These are phyloP conservation scores for Kwoniella bestiolae DNA, from an alignment of 768 basidiomycete genomes.

Conservation along the genomic window DNA sequence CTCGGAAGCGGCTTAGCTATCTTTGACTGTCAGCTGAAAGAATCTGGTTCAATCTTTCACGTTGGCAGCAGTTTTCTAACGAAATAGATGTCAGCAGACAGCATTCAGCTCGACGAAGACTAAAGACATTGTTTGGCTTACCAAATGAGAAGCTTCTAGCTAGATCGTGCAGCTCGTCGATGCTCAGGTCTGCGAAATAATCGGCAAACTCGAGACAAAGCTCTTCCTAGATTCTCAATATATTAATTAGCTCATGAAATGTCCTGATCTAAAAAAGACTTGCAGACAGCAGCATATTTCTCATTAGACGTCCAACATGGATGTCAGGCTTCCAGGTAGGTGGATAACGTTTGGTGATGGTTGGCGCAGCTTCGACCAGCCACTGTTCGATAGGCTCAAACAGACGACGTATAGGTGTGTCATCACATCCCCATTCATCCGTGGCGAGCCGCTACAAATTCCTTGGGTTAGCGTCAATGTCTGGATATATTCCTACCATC, in stretches of 20 bases:
- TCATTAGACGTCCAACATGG: constrained; percentile 61
- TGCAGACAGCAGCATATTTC: constrained; percentile 74
- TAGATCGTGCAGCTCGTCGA: constrained; percentile 68
- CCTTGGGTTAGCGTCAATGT: background rate
- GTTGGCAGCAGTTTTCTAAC: too few relatives aligned
- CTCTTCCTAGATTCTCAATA: constrained; percentile 40
- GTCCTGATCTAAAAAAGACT: constrained; percentile 52
- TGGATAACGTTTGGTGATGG: constrained; percentile 64
- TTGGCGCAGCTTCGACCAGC: constrained; percentile 50
- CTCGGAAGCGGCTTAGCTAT: too few relatives aligned
- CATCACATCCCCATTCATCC: constrained; percentile 79
- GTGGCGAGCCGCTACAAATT: constrained; percentile 62
- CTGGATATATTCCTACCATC: background rate
- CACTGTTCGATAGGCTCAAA: constrained; percentile 71
- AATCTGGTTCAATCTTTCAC: too few relatives aligned
- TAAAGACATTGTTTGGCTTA: too few relatives aligned
- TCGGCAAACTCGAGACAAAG: constrained; percentile 51
- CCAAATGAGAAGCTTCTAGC: constrained; percentile 71
- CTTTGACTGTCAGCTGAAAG: too few relatives aligned
- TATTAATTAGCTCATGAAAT: constrained; percentile 48
- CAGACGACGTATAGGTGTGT: constrained; percentile 62
- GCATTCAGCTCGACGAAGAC: too few relatives aligned
- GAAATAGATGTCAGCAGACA: too few relatives aligned
- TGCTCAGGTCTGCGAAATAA: constrained; percentile 55
- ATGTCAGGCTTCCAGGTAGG: constrained; percentile 57